Evolutionary conservation across 805 yeast genomes (phyloP), one percentile per base, ranked within the genome.

Genomic region (Teunomyces barrocoloradensis): DNA sequence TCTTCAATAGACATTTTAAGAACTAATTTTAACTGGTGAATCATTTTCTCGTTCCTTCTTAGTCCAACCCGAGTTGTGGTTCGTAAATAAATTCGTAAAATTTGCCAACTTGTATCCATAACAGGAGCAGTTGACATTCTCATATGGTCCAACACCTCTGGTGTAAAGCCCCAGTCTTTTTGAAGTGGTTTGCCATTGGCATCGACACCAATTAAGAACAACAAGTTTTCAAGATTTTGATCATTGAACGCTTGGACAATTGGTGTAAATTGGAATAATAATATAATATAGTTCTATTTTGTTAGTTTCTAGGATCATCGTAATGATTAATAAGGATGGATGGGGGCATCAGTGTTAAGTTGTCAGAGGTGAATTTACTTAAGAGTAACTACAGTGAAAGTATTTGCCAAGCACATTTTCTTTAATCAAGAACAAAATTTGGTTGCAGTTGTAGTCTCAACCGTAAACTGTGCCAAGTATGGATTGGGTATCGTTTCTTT

Each of bases 221-320:
- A 68, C 58, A 89, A 89, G n/a, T 79, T 77, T 15, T 77, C 73
- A 58, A 81, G 81, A 17, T 81, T 54, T 53, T 81, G 81, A 43
- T 82, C 78, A 60, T 94, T 94, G 57, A 88, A 84, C 58, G 88
- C 89, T 58, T 87, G 86, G 61, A 94, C 99, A 18, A 94, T 79
- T 0, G 89, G 82, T 3, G 87, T 82, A 62, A 94, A 87, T 2
- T 90, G 89, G 20, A 18, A 18, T 18, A 13, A 88, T 73, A 18
- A 18, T 18, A 18, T 2, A 18, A 18, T 18, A 18, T 18, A 18
- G 20, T 18, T 18, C 20, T 18, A 2, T 18, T 18, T 18, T 18
- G 20, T 18, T 18, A 4, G 20, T 18, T 18, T 18, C 20, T 18
- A 18, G 20, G 20, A 18, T 4, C 4, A 18, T 18, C 20, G 20